A percentile compares a stretch with the other conserved stretches of the same genome.
Conservation (phyloP, 495 filamentous ascomycete species). For the Penicillium dipodomyicola region DNA sequence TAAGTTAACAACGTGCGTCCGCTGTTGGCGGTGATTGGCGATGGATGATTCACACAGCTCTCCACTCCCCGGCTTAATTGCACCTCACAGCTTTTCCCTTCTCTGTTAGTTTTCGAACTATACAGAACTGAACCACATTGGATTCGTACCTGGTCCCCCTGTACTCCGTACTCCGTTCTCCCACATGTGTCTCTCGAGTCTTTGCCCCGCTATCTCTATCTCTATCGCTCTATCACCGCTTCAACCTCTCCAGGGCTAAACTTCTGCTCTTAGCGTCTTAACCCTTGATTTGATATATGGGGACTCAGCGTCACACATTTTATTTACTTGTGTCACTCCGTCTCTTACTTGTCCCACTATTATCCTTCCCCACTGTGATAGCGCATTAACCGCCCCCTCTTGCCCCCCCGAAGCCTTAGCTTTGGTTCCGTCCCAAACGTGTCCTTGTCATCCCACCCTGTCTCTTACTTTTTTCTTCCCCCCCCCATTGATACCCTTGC, state of each 20-base stretch:
- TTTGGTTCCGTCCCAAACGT: conserved; percentile 2
- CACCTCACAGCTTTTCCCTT: conserved; percentile 19
- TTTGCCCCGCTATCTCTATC: conserved; percentile 3
- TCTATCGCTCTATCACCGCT: not conserved
- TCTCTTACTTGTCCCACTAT: conserved; percentile 23
- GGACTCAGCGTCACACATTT: conserved; percentile 7
- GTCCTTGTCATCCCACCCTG: conserved; percentile 7
- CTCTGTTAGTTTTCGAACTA: conserved; percentile 7
- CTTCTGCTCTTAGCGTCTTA: not conserved
- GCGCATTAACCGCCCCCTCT: conserved; percentile 16
- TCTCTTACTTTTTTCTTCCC: not conserved
- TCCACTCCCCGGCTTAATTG: conserved; percentile 21
- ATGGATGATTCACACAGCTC: conserved; percentile 13
- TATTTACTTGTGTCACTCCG: conserved; percentile 19
- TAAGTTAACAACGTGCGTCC: conserved; percentile 23
- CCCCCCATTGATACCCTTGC: conserved; percentile 4
- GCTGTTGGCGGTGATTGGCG: conserved; percentile 27
- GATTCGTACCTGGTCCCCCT: conserved; percentile 1
- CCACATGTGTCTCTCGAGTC: not conserved
- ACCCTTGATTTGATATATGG: not conserved
- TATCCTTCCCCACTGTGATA: conserved; percentile 23
- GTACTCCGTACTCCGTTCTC: no score
- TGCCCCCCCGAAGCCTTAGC: conserved; percentile 12
- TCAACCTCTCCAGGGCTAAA: not conserved
- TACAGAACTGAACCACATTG: not conserved